Evolutionary conservation across 2,329 filamentous ascomycete genomes (phyloP), one percentile per base, ranked within the genome.

Genomic region (Fusarium sp.): DNA sequence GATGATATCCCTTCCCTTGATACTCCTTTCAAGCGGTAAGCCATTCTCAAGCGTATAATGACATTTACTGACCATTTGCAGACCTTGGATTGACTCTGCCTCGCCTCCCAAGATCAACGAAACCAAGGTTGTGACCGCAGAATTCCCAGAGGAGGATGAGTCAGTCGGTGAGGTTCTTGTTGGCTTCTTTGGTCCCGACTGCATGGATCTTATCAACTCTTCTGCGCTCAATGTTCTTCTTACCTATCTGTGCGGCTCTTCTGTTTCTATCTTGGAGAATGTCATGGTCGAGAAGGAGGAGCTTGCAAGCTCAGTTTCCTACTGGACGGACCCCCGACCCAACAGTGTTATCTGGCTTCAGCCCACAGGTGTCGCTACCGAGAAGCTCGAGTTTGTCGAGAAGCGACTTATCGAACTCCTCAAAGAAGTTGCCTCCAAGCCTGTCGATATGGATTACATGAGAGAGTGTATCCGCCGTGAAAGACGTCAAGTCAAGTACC

Each of bases 131-230:
- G 89, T 95, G 71, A 93, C 87, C 1, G 91, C 97, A 29, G 91
- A 97, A 68, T 99, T 99, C 75, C 96, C 96, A 0, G 96, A 99
- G 78, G 95, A 98, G 75, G 96, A 99, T 72, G 96, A 99, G 78
- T 95, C 94, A 0, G 92, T 91, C 59, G 96, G 96, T 40, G 95
- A 98, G 77, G 90, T 98, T 52, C 83, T 93, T 51, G 90, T 98
- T 22, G 92, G 88, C 2, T 97, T 97, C 81, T 90, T 98, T 58
- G 96, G 96, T 1, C 96, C 96, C 1, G 86, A 91, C 73, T 94
- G 92, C 79, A 92, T 88, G 56, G 90, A 98, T 73, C 79, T 87
- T 4, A 78, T 92, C 25, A 83, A 87, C 42, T 87, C 88, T 13
- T 91, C 90, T 16, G 96, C 94, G 2, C 82, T 98, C 6, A 92